Percentiles rank a stretch among this genome's conserved stretches.
Evolutionary conservation across 257 asterid species (phyloP).

Genomic region (Plantago major): DNA sequence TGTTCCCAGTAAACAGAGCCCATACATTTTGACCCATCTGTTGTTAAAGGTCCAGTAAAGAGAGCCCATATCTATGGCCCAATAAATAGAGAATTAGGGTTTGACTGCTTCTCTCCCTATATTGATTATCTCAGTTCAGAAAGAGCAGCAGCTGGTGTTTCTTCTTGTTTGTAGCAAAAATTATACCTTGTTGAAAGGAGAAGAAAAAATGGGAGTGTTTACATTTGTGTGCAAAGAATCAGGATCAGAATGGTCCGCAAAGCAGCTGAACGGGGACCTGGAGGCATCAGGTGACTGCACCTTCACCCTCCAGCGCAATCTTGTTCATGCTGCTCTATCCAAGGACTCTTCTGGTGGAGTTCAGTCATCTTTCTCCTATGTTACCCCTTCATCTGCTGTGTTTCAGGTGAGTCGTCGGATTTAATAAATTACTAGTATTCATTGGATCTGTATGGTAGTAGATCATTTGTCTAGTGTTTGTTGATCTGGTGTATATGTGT

Average conservation of each 20-base stretch:
- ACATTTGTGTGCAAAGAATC: slow-evolving; percentile 48
- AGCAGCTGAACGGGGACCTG: slow-evolving; percentile 57
- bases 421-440: neutral
- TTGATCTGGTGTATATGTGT: neutral
- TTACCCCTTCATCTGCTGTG: slow-evolving; percentile 69
- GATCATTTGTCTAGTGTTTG: neutral
- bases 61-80: no score
- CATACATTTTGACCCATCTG: no score
- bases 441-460: neutral
- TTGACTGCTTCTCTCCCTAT: no score
- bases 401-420: slow-evolving; percentile 51
- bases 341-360: slow-evolving; percentile 69
- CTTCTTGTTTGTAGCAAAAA: neutral
- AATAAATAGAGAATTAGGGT: no score
- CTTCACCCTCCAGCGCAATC: slow-evolving; percentile 71
- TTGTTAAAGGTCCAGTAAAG: no score
- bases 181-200: neutral
- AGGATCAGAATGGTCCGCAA: slow-evolving; percentile 48
- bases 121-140: no score
- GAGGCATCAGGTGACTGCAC: slow-evolving; percentile 44
- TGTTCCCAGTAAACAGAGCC: no score
- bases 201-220: slow-evolving; percentile 44
- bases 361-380: slow-evolving; percentile 70
- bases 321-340: slow-evolving; percentile 65
- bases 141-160: neutral